Evolutionary conservation across 2,329 filamentous ascomycete species (phyloP).

Genomic region (Rhinocladiella similis): DNA sequence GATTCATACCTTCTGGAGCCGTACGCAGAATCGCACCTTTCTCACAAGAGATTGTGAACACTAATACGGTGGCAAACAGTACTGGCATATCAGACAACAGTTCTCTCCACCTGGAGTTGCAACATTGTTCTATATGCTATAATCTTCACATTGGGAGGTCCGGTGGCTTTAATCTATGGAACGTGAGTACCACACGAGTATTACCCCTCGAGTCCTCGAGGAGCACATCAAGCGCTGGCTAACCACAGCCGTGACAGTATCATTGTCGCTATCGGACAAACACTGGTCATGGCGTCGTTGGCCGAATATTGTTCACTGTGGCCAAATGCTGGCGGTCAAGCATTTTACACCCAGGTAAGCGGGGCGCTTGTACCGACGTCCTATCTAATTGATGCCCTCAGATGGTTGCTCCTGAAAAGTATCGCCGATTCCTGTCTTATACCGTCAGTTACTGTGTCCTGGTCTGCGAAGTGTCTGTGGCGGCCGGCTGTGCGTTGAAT

Average conservation of each 20-base stretch:
- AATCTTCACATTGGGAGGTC: constrained; percentile 7
- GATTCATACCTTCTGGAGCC: too few relatives aligned
- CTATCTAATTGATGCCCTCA: not conserved
- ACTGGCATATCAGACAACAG: constrained; percentile 3
- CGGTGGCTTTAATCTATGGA: constrained; percentile 1
- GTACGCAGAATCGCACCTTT: too few relatives aligned
- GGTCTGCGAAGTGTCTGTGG: not conserved
- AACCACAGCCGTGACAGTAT: not conserved
- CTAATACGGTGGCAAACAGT: not conserved
- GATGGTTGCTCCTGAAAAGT: constrained; percentile 5
- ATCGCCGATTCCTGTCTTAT: not conserved
- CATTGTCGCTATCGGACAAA: constrained; percentile 5
- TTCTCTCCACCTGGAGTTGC: constrained; percentile 2
- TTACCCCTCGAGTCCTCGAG: not conserved
- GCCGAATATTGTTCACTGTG: constrained; percentile 3
- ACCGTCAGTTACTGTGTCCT: constrained; percentile 1
- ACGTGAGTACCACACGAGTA: constrained; percentile 2
- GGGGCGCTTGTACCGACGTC: too few relatives aligned
- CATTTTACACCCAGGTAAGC: constrained; percentile 5
- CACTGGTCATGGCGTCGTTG: constrained; percentile 1
- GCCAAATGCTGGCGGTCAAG: constrained; percentile 9
- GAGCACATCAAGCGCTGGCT: not conserved
- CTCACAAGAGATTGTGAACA: too few relatives aligned
- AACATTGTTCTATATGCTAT: constrained; percentile 2
- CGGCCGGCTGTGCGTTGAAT: constrained; percentile 3